Conservation (phyloP, 129 eudicot species). For the Escallonia rubra region DNA sequence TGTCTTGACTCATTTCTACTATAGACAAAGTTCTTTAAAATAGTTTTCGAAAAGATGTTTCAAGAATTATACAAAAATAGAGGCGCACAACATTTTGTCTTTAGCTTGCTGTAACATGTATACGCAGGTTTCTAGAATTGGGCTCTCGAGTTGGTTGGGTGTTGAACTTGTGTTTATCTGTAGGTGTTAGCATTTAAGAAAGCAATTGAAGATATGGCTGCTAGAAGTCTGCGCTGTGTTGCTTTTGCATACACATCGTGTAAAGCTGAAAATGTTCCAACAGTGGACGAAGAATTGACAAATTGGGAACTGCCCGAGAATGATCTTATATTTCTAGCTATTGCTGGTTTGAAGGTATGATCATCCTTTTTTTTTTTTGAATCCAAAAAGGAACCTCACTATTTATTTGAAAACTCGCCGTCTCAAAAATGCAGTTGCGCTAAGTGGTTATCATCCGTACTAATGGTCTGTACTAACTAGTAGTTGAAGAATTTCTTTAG, state of each 20-base stretch:
- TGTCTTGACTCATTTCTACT: too few species aligned
- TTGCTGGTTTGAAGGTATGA: slow-evolving; percentile 80
- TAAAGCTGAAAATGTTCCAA: slow-evolving; percentile 49
- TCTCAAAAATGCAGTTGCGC: too few species aligned
- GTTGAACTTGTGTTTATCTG: slow-evolving; percentile 9
- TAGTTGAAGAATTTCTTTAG: too few species aligned
- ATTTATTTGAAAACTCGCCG: too few species aligned
- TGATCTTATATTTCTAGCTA: slow-evolving; percentile 74
- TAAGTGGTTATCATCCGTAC: too few species aligned
- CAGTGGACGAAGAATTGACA: slow-evolving; percentile 60
- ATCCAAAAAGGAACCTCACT: too few species aligned
- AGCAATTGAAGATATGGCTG: slow-evolving; percentile 85
- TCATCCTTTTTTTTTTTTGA: too few species aligned
- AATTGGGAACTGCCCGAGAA: slow-evolving; percentile 72
- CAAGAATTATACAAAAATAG: too few species aligned
- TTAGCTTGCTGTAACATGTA: neutral
- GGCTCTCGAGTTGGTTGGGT: neutral
- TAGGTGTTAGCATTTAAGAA: slow-evolving; percentile 51
- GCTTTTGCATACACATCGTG: slow-evolving; percentile 68
- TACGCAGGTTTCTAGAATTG: too few species aligned
- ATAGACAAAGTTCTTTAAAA: too few species aligned
- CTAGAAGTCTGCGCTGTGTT: slow-evolving; percentile 77
- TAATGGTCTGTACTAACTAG: too few species aligned
- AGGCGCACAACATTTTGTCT: neutral
- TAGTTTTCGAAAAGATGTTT: too few species aligned